phyloP scores from a whole-genome alignment of 2,329 filamentous ascomycete species.

The Aureobasidium lini region DNA sequence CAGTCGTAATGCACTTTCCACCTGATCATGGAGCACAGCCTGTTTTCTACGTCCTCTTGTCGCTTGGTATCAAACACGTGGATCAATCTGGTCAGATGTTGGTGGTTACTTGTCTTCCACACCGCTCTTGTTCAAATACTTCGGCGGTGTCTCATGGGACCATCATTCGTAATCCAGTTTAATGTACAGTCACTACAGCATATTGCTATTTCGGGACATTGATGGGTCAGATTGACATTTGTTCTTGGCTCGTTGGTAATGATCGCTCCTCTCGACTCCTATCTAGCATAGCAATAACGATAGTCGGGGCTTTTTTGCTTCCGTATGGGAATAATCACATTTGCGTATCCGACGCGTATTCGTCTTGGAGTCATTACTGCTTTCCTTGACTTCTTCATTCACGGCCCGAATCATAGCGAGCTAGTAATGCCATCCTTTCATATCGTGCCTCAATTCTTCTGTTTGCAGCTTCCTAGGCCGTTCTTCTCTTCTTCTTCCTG shows the following conservation, averaged over 20 bases:
- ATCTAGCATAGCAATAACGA: not conserved
- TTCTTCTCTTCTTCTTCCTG: conserved; percentile 9
- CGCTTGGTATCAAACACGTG: not conserved
- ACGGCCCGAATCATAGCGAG: not conserved
- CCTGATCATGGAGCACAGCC: not conserved
- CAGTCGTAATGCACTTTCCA: not conserved
- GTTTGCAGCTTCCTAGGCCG: not conserved
- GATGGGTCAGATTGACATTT: not conserved
- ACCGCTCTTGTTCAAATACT: not conserved
- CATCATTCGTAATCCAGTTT: not conserved
- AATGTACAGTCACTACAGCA: no score
- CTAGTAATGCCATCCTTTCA: not conserved
- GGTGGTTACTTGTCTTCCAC: not conserved
- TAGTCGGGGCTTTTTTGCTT: not conserved
- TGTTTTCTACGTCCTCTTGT: not conserved
- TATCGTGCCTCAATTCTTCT: not conserved
- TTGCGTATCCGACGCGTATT: not conserved
- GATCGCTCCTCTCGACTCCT: not conserved
- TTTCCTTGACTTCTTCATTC: not conserved
- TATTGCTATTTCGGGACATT: not conserved
- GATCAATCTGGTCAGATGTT: not conserved
- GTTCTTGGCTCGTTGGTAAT: not conserved
- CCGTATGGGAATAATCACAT: not conserved
- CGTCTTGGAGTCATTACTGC: not conserved
- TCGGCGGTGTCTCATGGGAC: not conserved